Conservation (phyloP, 129 eudicot species). For the sunflower (Helianthus annuus) region HanXRQr2.0-SUNRISE NC_035443.2:154282625-154283124, state of each 20-base stretch:
- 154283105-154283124: too few species aligned
- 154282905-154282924: slow-evolving; percentile 2
- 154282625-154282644: slow-evolving; percentile 72
- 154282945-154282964: background rate
- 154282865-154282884: slow-evolving; percentile 26
- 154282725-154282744: slow-evolving; percentile 72
- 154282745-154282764: slow-evolving; percentile 56
- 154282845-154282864: slow-evolving; percentile 67
- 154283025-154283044: background rate
- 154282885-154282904: slow-evolving; percentile 4
- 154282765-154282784: slow-evolving; percentile 34
- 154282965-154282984: background rate
- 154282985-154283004: slow-evolving; percentile 11
- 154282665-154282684: slow-evolving; percentile 78
- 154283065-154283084: background rate
- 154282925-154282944: background rate
- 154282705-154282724: slow-evolving; percentile 57
- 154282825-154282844: slow-evolving; percentile 68
- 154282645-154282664: slow-evolving; percentile 71
- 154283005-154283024: background rate
- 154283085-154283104: too few species aligned
- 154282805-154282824: slow-evolving; percentile 29
- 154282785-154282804: slow-evolving; percentile 19
- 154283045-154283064: background rate
- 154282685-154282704: slow-evolving; percentile 53